Evolutionary conservation across 306 rosid genomes (phyloP).

Genomic region (Biancaea sappan): DNA sequence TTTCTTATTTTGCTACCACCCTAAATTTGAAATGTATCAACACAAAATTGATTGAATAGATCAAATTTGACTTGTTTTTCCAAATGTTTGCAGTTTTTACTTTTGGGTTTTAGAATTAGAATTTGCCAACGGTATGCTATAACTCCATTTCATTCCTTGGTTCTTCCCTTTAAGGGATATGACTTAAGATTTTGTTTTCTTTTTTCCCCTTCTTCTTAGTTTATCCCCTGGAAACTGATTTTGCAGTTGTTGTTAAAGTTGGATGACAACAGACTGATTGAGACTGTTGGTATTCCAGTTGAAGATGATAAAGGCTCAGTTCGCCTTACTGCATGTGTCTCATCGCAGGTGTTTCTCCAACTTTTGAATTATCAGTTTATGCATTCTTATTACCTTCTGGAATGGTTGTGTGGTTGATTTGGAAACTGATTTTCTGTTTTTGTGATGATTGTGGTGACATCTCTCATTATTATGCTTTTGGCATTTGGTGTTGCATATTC

Average conservation of each 20-base stretch:
- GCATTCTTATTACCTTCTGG: constrained; percentile 18
- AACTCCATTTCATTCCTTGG: background rate
- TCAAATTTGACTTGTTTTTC: background rate
- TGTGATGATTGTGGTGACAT: constrained; percentile 21
- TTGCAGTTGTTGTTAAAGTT: constrained; percentile 85
- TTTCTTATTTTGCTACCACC: constrained; percentile 10
- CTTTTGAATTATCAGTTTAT: constrained; percentile 15
- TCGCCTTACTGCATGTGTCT: constrained; percentile 97
- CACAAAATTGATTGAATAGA: constrained; percentile 9
- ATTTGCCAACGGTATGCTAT: constrained; percentile 6
- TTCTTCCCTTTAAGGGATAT: constrained; percentile 11
- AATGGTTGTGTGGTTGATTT: constrained; percentile 23
- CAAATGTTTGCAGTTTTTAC: constrained; percentile 7
- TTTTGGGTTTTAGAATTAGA: constrained; percentile 9
- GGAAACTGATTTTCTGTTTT: constrained; percentile 16
- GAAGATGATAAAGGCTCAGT: constrained; percentile 53
- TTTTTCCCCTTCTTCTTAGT: too few relatives aligned
- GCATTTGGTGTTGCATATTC: constrained; percentile 33
- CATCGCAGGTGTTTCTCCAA: constrained; percentile 75
- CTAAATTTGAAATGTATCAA: constrained; percentile 17
- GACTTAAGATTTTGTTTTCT: constrained; percentile 19
- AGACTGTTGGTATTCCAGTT: constrained; percentile 96
- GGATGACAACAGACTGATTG: constrained; percentile 90
- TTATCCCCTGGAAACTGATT: constrained; percentile 16
- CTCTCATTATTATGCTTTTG: constrained; percentile 12